Percentiles rank a stretch among this genome's conserved stretches.
These are phyloP conservation scores for Salix caprea DNA, from an alignment of 345 rosid genomes.

Conservation along the genomic window DNA sequence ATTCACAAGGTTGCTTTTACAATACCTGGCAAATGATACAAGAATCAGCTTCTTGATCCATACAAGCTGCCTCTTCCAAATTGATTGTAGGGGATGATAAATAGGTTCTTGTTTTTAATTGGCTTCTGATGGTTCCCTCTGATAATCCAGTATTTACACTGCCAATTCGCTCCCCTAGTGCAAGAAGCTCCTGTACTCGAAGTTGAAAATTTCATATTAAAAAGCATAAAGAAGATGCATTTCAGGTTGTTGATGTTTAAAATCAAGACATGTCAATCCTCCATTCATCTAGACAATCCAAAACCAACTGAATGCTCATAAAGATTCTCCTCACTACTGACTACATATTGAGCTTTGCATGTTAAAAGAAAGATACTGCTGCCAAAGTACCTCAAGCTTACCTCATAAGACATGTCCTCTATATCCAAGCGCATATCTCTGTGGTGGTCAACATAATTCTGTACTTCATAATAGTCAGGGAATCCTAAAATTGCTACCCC, in stretches of 20 bases:
- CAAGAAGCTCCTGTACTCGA: conserved; percentile 70
- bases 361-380: background rate
- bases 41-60: conserved; percentile 53
- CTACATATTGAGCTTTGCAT: background rate
- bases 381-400: conserved; percentile 14
- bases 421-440: conserved; percentile 91
- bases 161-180: conserved; percentile 76
- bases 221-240: background rate
- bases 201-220: background rate
- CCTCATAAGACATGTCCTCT: conserved; percentile 92
- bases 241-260: background rate
- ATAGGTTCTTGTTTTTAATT: conserved; percentile 49
- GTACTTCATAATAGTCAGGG: conserved; percentile 47
- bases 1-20: background rate
- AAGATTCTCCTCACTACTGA: background rate
- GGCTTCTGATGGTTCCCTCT: conserved; percentile 43
- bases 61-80: conserved; percentile 51
- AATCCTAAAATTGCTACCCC: conserved; percentile 61
- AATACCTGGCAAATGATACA: conserved; percentile 92
- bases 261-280: background rate
- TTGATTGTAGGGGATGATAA: conserved; percentile 37
- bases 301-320: background rate
- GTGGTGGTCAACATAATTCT: conserved; percentile 56
- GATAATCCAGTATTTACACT: conserved; percentile 76
- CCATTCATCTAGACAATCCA: background rate